phyloP scores from a whole-genome alignment of 2,329 filamentous ascomycete genomes.

The Aspergillus awamori region DNA sequence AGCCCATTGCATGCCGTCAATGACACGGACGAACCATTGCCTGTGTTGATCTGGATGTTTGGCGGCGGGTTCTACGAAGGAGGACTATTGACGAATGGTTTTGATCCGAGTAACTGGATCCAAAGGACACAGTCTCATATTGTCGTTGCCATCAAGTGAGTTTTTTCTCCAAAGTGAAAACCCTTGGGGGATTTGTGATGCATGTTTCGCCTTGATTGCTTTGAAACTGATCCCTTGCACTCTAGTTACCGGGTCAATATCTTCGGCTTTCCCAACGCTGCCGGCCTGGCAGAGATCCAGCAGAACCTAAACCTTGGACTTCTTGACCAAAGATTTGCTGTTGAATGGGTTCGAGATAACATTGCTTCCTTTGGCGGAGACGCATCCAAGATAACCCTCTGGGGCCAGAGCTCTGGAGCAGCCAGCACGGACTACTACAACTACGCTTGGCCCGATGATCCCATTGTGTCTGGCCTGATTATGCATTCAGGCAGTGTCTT shows the following conservation, averaged over 20 bases:
- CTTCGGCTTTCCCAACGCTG: not conserved
- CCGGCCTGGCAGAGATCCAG: not conserved
- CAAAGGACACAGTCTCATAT: not conserved
- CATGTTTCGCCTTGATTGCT: not conserved
- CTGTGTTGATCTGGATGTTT: not conserved
- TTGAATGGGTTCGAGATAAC: constrained; percentile 57
- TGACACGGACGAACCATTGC: not conserved
- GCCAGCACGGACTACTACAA: constrained; percentile 34
- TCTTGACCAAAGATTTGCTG: constrained; percentile 55
- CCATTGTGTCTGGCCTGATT: constrained; percentile 43
- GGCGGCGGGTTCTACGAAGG: not conserved
- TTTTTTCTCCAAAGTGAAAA: not conserved
- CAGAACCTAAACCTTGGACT: not conserved
- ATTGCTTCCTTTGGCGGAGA: constrained; percentile 57
- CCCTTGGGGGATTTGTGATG: too few relatives aligned
- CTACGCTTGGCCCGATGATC: constrained; percentile 38
- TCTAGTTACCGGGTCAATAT: not conserved
- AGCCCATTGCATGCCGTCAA: not conserved
- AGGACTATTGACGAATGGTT: not conserved
- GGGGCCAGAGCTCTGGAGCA: constrained; percentile 51
- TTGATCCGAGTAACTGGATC: not conserved
- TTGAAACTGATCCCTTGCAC: not conserved
- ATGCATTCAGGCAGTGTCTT: constrained; percentile 13
- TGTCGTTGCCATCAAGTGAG: not conserved
- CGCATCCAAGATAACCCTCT: constrained; percentile 48